phyloP scores from a whole-genome alignment of 331 rosid species.

The Spiraea crenata region DNA sequence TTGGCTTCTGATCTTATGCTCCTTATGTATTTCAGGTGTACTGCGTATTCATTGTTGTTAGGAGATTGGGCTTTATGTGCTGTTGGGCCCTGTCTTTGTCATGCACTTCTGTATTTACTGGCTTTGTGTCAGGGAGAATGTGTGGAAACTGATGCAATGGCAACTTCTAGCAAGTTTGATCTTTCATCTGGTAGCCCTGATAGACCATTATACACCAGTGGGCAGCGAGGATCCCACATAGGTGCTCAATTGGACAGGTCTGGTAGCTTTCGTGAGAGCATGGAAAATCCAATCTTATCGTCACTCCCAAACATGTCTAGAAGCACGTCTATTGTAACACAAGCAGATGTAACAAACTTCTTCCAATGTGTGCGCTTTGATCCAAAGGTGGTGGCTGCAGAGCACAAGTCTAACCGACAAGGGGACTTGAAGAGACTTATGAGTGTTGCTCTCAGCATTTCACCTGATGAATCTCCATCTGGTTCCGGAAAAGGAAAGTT shows the following conservation, averaged over 20 bases:
- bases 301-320: constrained; percentile 84
- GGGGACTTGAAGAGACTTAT: constrained; percentile 62
- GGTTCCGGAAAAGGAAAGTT: constrained; percentile 71
- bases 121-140: constrained; percentile 46
- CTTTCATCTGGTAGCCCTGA: constrained; percentile 84
- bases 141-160: constrained; percentile 70
- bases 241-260: constrained; percentile 74
- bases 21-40: constrained; percentile 38
- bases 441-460: constrained; percentile 60
- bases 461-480: constrained; percentile 84
- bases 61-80: constrained; percentile 54
- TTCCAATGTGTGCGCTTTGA: constrained; percentile 60
- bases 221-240: constrained; percentile 94
- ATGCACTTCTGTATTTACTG: constrained; percentile 54
- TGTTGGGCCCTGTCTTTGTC: constrained; percentile 44
- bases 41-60: constrained; percentile 27
- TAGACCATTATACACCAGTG: constrained; percentile 69
- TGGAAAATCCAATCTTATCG: constrained; percentile 71
- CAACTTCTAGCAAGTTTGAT: constrained; percentile 85
- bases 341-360: constrained; percentile 65
- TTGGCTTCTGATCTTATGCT: constrained; percentile 4
- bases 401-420: constrained; percentile 65
- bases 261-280: constrained; percentile 74
- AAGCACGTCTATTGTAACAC: constrained; percentile 57
- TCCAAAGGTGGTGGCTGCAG: constrained; percentile 59